phyloP scores from a whole-genome alignment of 1,284 basidiomycete genomes.

The Sphaerobolus stellatus region DNA sequence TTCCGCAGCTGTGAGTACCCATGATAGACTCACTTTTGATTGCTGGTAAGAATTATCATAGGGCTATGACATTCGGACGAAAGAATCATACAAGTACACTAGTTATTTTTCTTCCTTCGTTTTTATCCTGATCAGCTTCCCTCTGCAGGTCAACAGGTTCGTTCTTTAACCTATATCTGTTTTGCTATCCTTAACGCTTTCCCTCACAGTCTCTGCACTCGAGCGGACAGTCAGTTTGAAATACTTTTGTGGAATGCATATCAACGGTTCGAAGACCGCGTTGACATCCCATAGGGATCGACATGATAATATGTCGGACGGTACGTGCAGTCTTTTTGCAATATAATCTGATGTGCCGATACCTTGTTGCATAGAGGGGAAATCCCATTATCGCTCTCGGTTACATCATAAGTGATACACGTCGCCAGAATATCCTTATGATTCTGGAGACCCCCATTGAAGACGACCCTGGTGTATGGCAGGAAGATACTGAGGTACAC shows the following conservation, averaged over 20 bases:
- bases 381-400: slow-evolving; percentile 67
- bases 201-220: slow-evolving; percentile 54
- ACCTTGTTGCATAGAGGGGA: slow-evolving; percentile 49
- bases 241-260: slow-evolving; percentile 78
- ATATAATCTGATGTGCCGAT: slow-evolving; percentile 1
- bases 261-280: slow-evolving; percentile 78
- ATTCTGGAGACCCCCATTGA: slow-evolving; percentile 76
- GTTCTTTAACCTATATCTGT: no score
- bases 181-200: no score
- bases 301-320: slow-evolving; percentile 84
- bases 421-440: slow-evolving; percentile 70
- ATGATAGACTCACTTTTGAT: no score
- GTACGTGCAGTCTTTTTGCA: no score
- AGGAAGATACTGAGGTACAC: slow-evolving; percentile 62
- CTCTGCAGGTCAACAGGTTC: no score
- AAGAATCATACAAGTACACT: slow-evolving; percentile 62
- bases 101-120: slow-evolving; percentile 17
- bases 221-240: slow-evolving; percentile 64
- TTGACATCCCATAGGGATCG: slow-evolving; percentile 70
- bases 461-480: slow-evolving; percentile 62
- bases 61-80: slow-evolving; percentile 80
- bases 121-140: no score
- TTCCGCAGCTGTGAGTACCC: slow-evolving; percentile 71
- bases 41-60: no score
- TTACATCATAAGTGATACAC: slow-evolving; percentile 66